Conservation (phyloP, 768 basidiomycete genomes). For the Tubosaeta sp. region DNA sequence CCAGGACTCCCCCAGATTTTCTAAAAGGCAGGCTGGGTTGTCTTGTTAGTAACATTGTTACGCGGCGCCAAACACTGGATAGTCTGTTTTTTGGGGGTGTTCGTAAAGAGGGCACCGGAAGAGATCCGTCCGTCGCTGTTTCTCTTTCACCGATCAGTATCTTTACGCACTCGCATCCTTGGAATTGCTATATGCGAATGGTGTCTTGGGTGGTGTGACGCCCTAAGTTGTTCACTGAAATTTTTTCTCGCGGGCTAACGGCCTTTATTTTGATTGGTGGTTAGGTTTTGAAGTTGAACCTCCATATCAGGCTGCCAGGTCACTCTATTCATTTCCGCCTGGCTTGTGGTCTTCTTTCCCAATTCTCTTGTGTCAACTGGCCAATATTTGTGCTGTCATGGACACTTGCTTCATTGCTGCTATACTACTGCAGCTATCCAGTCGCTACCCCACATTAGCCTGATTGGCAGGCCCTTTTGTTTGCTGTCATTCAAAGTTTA, state of each 20-base stretch:
- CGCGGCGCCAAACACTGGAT: neutral
- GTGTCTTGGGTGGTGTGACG: neutral
- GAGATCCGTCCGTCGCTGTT: conserved; percentile 23
- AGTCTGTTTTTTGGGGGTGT: neutral
- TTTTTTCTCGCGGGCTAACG: neutral
- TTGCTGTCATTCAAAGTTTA: neutral
- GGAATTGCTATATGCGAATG: neutral
- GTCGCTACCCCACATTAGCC: neutral
- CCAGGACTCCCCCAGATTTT: neutral
- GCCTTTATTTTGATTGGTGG: neutral
- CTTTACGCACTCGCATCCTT: neutral
- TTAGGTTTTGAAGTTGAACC: neutral
- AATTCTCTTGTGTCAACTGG: neutral
- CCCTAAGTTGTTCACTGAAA: neutral
- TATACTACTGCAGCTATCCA: neutral
- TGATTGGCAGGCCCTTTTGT: neutral
- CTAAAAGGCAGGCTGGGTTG: neutral
- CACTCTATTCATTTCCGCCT: neutral
- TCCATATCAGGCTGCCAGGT: neutral
- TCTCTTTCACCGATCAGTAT: neutral
- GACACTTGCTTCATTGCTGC: neutral
- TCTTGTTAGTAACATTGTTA: neutral
- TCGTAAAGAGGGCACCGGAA: conserved; percentile 12
- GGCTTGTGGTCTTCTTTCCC: neutral
- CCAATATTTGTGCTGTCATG: neutral